Evolutionary conservation across 2,329 filamentous ascomycete species (phyloP), one percentile per base, ranked within the genome.

Genomic region (Nemania sp.): DNA sequence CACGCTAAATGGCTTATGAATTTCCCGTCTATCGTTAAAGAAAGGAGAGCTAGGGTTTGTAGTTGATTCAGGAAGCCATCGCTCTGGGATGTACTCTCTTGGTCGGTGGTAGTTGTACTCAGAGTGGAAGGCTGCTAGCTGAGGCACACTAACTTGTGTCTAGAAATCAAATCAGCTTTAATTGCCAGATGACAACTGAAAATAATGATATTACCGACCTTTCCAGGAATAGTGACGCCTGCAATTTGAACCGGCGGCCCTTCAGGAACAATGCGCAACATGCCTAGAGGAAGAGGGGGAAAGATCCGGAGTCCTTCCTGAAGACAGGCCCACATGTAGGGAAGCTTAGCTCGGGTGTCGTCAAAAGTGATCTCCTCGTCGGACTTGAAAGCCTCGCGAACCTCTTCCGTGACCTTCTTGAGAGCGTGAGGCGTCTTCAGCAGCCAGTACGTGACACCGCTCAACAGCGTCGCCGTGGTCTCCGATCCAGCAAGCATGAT

Each of bases 321-420:
- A 10, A 76, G 61, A 54, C 73, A 75, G 55, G 71, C 74, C 29
- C 72, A 64, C 68, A 76, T 66, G 35, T 75, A 75, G 2, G 74
- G 72, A 5, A 77, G 64, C 43, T 56, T 73, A 8, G 66, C 43
- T 29, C 68, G 67, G n/a, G 68, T 68, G 47, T 71, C 84, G 3
- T 79, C 74, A 27, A 87, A 79, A 15, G 75, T 79, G 58, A 86
- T 80, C 29, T 80, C 80, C 6, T 83, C 80, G 59, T 81, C 82
- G 5, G 81, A 83, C 69, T 81, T 80, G 72, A 87, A 81, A 2
- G 82, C 84, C 11, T 82, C 82, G 26, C 79, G 77, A 22, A 87
- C 80, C 66, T 86, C 83, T 68, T 72, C 67, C 5, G 68, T 71
- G 10, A 66, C 70, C 27, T 29, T 73, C 58, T 76, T 64, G 7